A percentile compares a stretch with the other conserved stretches of the same genome.
phyloP scores from a whole-genome alignment of 1,284 basidiomycete species.

The Trichosporon sp. region DNA sequence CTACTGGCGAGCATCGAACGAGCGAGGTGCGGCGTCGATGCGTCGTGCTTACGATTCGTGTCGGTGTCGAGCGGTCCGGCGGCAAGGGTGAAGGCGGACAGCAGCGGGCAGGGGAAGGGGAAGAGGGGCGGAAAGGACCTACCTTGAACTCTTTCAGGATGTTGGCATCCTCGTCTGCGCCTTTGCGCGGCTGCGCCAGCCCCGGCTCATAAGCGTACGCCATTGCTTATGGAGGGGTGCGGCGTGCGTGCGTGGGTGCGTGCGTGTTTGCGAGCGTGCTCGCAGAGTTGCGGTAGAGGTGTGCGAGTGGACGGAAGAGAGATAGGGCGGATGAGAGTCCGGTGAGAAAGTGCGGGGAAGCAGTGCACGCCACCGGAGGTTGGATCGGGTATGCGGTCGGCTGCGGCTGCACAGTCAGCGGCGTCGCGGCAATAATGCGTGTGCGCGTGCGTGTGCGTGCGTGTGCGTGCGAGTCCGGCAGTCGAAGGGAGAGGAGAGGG shows the following conservation, averaged over 20 bases:
- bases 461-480: background rate
- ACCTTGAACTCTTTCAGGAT: conserved; percentile 32
- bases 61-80: background rate
- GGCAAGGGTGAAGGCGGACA: no score
- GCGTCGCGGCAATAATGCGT: no score
- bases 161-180: conserved; percentile 25
- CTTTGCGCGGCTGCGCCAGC: conserved; percentile 17
- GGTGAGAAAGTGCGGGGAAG: background rate
- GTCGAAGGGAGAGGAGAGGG: background rate
- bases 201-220: conserved; percentile 29
- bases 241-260: background rate
- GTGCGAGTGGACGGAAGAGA: background rate
- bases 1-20: no score
- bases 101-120: background rate
- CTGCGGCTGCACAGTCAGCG: background rate
- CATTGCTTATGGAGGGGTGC: conserved; percentile 16
- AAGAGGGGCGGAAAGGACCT: conserved; percentile 13
- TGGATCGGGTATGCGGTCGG: background rate
- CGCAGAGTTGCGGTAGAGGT: background rate
- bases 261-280: background rate
- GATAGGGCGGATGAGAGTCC: background rate
- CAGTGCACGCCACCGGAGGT: background rate
- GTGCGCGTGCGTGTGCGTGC: no score
- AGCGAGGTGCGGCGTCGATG: no score
- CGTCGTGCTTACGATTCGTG: background rate